A percentile compares a stretch with the other conserved stretches of the same genome.
Conservation (phyloP, 2,329 filamentous ascomycete species). For the Fusarium oxysporum region DNA sequence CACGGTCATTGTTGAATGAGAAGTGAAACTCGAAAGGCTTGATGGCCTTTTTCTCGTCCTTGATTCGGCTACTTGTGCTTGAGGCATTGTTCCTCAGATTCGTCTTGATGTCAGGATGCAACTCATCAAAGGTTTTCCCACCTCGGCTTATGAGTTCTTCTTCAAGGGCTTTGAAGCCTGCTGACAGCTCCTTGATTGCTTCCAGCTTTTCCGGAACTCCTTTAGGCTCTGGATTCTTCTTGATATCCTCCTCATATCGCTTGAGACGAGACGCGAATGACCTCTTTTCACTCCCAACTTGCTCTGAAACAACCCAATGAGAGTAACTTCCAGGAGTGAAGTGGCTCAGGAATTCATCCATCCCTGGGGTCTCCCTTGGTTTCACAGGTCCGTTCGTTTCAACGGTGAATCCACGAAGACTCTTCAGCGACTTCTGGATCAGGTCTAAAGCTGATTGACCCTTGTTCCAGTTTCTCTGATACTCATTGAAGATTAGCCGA, state of each 20-base stretch:
- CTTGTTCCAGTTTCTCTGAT: constrained; percentile 48
- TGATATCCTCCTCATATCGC: constrained; percentile 42
- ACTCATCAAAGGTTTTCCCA: constrained; percentile 74
- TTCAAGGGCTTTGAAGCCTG: constrained; percentile 38
- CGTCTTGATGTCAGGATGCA: constrained; percentile 66
- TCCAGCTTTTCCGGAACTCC: constrained; percentile 63
- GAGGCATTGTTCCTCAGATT: constrained; percentile 9
- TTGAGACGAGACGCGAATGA: constrained; percentile 49
- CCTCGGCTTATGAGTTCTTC: constrained; percentile 64
- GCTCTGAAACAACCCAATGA: constrained; percentile 62
- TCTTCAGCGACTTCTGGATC: constrained; percentile 63
- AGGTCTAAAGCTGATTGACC: constrained; percentile 70
- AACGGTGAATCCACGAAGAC: constrained; percentile 59
- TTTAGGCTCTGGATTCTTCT: constrained; percentile 23
- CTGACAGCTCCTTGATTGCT: constrained; percentile 56
- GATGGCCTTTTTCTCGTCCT: constrained; percentile 27
- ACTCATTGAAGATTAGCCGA: constrained; percentile 50
- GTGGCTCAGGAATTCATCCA: constrained; percentile 65
- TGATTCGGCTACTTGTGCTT: background rate
- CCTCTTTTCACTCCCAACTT: constrained; percentile 51
- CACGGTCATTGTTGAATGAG: constrained; percentile 63
- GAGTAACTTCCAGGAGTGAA: constrained; percentile 69
- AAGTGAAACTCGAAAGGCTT: constrained; percentile 62
- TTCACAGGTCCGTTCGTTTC: constrained; percentile 24
- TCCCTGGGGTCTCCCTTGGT: constrained; percentile 50